Evolutionary conservation across 352 stramenopile genomes (phyloP), one percentile per base, ranked within the genome.

Genomic region (Phytopythium kandeliae): DNA sequence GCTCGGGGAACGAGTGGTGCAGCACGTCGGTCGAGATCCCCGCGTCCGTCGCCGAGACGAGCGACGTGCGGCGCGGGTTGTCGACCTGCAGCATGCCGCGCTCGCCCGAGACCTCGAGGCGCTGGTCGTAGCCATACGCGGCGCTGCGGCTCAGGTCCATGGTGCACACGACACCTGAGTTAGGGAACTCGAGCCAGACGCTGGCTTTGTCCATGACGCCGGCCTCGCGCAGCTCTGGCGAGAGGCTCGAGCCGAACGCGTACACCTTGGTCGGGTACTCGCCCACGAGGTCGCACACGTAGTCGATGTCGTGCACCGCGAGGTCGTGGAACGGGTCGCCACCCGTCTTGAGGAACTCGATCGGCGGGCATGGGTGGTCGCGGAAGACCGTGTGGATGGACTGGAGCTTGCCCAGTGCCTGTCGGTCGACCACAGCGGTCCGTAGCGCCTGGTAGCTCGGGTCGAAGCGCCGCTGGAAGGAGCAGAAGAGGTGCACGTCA

Each of bases 291-390:
- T 70, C 71, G 48, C 85, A 85, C 36, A 97, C 86, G 41, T 83
- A 97, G 74, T 97, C 91, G 37, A 97, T 88, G 65, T 97, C 91
- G 63, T 97, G 91, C 17, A 95, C 78, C 2, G 75, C 81, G 30
- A 96, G 67, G 66, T 97, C 91, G 62, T 91, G 85, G 59, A 97
- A 97, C 44, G 92, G 92, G 60, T 97, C 85, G 40, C 88, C 91
- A 4, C 79, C 69, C 25, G 71, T 74, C 51, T 95, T 78, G 31
- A 97, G 63, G 58, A 97, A 97, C 69, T 92, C 77, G 28, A 92
- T 69, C 0, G 86, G 67, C 10, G 91, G 91, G 51, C 75, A 88
- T 37, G 91, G 89, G 58, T 96, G 88, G 64, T 97, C 91, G 17
- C 76, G 80, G 63, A 97, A 96, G 33, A 96, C 81, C 4, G 89